These are phyloP conservation scores for Dactylellina cionopaga DNA, from an alignment of 2,329 filamentous ascomycete genomes.

Conservation along the genomic window DNA sequence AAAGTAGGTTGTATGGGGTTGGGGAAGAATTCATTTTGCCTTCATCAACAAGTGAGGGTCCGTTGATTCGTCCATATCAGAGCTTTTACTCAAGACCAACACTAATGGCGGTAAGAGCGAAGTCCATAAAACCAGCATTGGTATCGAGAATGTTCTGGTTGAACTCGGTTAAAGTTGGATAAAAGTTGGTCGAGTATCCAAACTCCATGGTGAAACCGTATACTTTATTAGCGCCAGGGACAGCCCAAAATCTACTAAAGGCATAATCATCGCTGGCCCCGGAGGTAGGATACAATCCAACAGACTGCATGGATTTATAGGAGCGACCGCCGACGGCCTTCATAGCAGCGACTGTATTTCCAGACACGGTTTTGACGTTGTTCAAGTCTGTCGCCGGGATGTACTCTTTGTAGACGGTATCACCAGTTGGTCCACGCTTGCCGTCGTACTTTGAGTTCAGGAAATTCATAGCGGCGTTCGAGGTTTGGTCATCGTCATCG, in stretches of 20 bases:
- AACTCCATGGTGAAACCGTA: constrained; percentile 62
- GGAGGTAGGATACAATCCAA: constrained; percentile 60
- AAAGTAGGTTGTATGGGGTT: no score
- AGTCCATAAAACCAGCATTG: constrained; percentile 62
- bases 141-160: constrained; percentile 62
- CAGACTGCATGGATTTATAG: constrained; percentile 59
- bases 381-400: constrained; percentile 59
- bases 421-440: constrained; percentile 64
- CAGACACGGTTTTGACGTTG: constrained; percentile 59
- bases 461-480: constrained; percentile 65
- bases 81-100: constrained; percentile 57
- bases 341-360: constrained; percentile 60
- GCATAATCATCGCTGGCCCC: constrained; percentile 62
- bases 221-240: constrained; percentile 60
- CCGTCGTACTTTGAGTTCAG: constrained; percentile 66
- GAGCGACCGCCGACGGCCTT: constrained; percentile 60
- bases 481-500: constrained; percentile 66
- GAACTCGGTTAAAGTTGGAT: constrained; percentile 61
- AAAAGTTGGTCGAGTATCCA: constrained; percentile 62
- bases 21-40: no score
- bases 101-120: constrained; percentile 59
- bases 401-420: constrained; percentile 63
- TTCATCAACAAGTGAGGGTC: background rate
- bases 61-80: background rate
- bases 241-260: constrained; percentile 60